Evolutionary conservation across 1,284 basidiomycete species (phyloP).

Genomic region (Psilocybe mexicana): DNA sequence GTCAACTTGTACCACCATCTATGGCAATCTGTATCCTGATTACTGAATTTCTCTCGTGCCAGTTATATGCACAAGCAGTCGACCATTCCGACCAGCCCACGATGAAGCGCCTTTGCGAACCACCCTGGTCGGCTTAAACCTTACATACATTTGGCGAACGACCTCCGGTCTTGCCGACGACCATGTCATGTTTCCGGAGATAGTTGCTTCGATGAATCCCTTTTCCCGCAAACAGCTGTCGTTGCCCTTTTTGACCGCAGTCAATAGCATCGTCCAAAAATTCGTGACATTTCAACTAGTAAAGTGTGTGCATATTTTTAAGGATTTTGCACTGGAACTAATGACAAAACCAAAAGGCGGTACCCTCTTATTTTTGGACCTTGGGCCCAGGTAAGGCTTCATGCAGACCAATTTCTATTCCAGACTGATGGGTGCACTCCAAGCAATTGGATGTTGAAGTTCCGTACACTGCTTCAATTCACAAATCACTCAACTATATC

Average conservation of each 20-base stretch:
- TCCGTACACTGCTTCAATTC: conserved; percentile 49
- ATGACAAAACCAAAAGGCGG: conserved; percentile 42
- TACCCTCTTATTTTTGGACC: conserved; percentile 75
- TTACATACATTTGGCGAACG: conserved; percentile 53
- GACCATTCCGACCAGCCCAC: conserved; percentile 14
- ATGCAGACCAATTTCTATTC: neutral
- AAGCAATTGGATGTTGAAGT: conserved; percentile 62
- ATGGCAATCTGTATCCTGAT: conserved; percentile 9
- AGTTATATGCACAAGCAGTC: conserved; percentile 22
- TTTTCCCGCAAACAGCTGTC: conserved; percentile 47
- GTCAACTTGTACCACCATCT: conserved; percentile 39
- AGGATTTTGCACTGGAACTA: conserved; percentile 5
- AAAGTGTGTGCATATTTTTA: conserved; percentile 39
- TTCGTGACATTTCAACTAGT: conserved; percentile 61
- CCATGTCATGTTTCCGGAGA: neutral
- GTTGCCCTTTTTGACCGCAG: conserved; percentile 49
- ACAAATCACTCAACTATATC: conserved; percentile 51
- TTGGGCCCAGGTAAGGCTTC: conserved; percentile 52
- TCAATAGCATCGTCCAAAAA: conserved; percentile 53
- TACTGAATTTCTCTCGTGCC: conserved; percentile 11
- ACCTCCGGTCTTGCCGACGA: conserved; percentile 18
- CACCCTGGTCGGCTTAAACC: conserved; percentile 45
- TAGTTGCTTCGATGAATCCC: conserved; percentile 35
- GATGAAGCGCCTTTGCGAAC: conserved; percentile 11
- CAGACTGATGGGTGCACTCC: conserved; percentile 16